A percentile compares a stretch with the other conserved stretches of the same genome.
phyloP scores from a whole-genome alignment of 306 rosid genomes.

The Acacia confusa region DNA sequence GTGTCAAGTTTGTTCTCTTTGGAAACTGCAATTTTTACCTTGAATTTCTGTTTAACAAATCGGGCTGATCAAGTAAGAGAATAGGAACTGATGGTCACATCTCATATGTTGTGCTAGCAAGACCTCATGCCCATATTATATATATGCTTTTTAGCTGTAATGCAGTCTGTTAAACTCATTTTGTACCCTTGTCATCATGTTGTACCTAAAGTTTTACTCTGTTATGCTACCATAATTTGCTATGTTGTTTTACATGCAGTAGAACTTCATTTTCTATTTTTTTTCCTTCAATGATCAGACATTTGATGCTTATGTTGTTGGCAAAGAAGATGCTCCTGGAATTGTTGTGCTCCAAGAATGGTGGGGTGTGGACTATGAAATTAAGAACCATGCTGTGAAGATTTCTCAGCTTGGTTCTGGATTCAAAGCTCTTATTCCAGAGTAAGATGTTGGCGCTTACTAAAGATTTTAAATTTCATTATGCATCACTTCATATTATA shows the following conservation, averaged over 20 bases:
- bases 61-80: not conserved
- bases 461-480: not conserved
- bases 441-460: slow-evolving; percentile 43
- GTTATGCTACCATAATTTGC: slow-evolving; percentile 5
- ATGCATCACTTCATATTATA: not conserved
- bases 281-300: slow-evolving; percentile 46
- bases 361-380: slow-evolving; percentile 92
- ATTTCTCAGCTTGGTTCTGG: slow-evolving; percentile 76
- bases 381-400: slow-evolving; percentile 77
- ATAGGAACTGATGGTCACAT: not conserved
- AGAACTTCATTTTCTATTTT: slow-evolving; percentile 15
- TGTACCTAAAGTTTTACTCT: slow-evolving; percentile 9
- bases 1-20: not conserved
- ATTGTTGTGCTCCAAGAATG: slow-evolving; percentile 88
- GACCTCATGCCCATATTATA: not conserved
- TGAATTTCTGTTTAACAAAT: not conserved
- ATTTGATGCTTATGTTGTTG: slow-evolving; percentile 80
- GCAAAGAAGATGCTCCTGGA: slow-evolving; percentile 87
- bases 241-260: not conserved
- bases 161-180: not conserved
- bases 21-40: not conserved
- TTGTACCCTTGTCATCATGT: slow-evolving; percentile 15
- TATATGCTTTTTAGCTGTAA: slow-evolving; percentile 12
- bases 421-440: slow-evolving; percentile 92
- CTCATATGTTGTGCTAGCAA: not conserved